Evolutionary conservation across 805 yeast species (phyloP).

Genomic region (Schizosaccharomyces japonicus): DNA sequence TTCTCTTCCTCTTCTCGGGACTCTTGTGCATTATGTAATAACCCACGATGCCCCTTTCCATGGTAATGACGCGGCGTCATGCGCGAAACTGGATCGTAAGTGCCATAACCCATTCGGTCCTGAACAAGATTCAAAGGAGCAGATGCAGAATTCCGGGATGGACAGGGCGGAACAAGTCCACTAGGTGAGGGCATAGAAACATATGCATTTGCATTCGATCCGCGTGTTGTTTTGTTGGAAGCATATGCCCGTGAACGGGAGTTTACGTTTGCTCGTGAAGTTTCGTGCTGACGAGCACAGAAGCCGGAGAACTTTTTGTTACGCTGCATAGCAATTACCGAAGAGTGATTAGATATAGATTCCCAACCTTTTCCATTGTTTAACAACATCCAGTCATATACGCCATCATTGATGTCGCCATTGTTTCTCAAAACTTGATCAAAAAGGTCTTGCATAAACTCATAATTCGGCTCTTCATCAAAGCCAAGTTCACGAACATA

Average conservation of each 20-base stretch:
- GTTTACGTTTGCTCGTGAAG: background rate
- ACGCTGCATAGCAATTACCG: constrained; percentile 4
- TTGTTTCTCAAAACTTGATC: constrained; percentile 52
- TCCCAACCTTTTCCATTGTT: constrained; percentile 96
- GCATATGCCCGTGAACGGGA: background rate
- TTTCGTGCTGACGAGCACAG: background rate
- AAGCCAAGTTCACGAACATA: constrained; percentile 72
- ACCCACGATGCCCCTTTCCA: background rate
- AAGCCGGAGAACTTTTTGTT: background rate
- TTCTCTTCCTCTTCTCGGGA: background rate
- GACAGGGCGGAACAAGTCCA: background rate
- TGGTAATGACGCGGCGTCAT: background rate
- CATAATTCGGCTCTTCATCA: constrained; percentile 88
- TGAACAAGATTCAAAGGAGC: background rate
- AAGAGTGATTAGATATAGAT: constrained; percentile 21
- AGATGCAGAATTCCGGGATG: too few species aligned
- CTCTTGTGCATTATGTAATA: background rate
- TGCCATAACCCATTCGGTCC: background rate
- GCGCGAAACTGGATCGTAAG: background rate
- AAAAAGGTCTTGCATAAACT: constrained; percentile 54
- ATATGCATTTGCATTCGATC: background rate
- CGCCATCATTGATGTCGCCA: constrained; percentile 56
- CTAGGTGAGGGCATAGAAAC: background rate
- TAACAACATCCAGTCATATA: constrained; percentile 93
- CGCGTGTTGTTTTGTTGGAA: background rate